Percentiles rank a stretch among this genome's conserved stretches.
Conservation (phyloP, 371 early-diverging fungal genomes). For the Apophysomyces trapeziformis region DNA sequence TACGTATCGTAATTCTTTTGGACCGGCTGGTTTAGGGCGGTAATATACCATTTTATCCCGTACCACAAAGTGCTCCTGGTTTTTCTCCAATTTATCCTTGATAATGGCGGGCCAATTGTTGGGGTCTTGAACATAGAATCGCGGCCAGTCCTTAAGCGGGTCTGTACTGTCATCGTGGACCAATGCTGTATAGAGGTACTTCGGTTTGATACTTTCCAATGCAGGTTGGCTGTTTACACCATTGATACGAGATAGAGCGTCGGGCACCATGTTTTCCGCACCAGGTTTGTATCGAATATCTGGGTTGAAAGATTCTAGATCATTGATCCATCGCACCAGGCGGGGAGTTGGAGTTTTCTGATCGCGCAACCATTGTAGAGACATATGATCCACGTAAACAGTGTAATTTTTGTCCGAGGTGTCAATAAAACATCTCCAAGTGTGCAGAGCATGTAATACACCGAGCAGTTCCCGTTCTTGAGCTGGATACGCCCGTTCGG, state of each 20-base stretch:
- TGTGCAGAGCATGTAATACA: too few relatives aligned
- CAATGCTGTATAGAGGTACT: constrained; percentile 9
- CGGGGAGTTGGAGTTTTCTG: too few relatives aligned
- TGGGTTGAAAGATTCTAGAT: constrained; percentile 24
- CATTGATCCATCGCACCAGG: too few relatives aligned
- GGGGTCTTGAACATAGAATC: neutral
- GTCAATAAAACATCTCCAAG: too few relatives aligned
- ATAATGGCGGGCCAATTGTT: neutral
- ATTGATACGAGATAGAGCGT: constrained; percentile 26
- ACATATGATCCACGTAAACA: too few relatives aligned
- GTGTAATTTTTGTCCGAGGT: too few relatives aligned
- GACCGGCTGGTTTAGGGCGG: neutral
- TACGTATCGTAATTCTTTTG: neutral
- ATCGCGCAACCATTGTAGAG: too few relatives aligned
- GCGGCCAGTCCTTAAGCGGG: constrained; percentile 15
- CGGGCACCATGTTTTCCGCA: constrained; percentile 32
- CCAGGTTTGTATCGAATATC: neutral
- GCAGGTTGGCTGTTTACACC: neutral
- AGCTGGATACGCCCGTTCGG: too few relatives aligned
- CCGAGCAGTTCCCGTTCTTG: too few relatives aligned
- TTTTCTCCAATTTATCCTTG: neutral
- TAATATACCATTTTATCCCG: neutral
- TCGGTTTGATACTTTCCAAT: constrained; percentile 1
- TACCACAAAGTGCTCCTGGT: constrained; percentile 12
- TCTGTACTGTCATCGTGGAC: neutral